phyloP scores from a whole-genome alignment of 306 rosid genomes.

The Adenanthera pavonina region DNA sequence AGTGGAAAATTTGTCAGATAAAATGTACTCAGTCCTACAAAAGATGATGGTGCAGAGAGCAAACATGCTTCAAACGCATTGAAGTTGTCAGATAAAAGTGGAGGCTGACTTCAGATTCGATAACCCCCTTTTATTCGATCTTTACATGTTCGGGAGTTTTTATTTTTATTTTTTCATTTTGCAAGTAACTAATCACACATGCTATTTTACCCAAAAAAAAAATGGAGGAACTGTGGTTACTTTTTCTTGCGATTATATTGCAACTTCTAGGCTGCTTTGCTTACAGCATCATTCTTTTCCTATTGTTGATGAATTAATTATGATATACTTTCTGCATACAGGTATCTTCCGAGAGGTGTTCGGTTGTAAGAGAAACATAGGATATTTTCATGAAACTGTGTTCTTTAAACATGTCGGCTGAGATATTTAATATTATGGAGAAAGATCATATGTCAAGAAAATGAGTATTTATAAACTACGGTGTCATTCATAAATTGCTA shows the following conservation, averaged over 20 bases:
- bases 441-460: too few species aligned
- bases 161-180: not conserved
- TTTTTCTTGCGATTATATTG: not conserved
- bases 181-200: not conserved
- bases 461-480: too few species aligned
- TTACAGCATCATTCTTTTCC: not conserved
- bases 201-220: not conserved
- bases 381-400: too few species aligned
- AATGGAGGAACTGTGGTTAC: not conserved
- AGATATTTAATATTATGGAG: too few species aligned
- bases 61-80: not conserved
- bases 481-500: too few species aligned
- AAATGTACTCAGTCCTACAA: not conserved
- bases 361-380: too few species aligned
- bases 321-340: not conserved
- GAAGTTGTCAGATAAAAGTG: not conserved
- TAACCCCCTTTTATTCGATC: not conserved
- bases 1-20: not conserved
- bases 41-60: not conserved
- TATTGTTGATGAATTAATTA: not conserved
- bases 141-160: not conserved
- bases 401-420: too few species aligned
- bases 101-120: not conserved
- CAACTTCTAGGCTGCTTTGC: not conserved
- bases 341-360: too few species aligned